Conservation (phyloP, 768 basidiomycete species). For the Serendipita sp. region DNA sequence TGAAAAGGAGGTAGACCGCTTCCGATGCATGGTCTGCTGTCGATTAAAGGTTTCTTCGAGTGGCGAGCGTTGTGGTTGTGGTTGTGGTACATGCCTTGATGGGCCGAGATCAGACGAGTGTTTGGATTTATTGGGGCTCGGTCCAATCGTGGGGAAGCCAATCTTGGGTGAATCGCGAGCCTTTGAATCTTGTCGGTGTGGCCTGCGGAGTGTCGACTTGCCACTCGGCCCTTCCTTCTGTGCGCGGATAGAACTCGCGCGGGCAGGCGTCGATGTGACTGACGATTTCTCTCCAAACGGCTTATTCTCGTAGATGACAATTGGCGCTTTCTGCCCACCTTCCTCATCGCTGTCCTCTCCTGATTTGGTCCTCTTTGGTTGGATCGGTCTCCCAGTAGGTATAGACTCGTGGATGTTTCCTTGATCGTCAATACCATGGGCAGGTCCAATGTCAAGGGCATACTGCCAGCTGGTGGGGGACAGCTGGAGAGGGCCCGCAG, state of each 20-base stretch:
- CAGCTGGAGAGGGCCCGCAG: no score
- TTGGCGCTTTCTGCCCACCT: background rate
- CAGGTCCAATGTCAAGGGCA: conserved; percentile 29
- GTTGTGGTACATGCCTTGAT: background rate
- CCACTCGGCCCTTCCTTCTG: conserved; percentile 7
- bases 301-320: conserved; percentile 3
- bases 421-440: conserved; percentile 33
- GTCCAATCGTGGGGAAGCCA: background rate
- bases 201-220: background rate
- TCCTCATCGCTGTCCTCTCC: background rate
- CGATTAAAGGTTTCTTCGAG: background rate
- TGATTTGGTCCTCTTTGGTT: background rate
- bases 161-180: background rate
- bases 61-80: background rate
- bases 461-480: background rate
- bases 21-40: background rate
- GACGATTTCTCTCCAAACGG: background rate
- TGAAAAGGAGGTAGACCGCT: conserved; percentile 7
- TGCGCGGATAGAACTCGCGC: conserved; percentile 5
- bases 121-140: background rate
- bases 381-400: background rate
- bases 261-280: background rate
- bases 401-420: background rate
- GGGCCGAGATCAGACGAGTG: conserved; percentile 1
- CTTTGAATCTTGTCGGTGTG: background rate